Conservation (phyloP, 352 stramenopile species). For the Pythium periplocum region DNA sequence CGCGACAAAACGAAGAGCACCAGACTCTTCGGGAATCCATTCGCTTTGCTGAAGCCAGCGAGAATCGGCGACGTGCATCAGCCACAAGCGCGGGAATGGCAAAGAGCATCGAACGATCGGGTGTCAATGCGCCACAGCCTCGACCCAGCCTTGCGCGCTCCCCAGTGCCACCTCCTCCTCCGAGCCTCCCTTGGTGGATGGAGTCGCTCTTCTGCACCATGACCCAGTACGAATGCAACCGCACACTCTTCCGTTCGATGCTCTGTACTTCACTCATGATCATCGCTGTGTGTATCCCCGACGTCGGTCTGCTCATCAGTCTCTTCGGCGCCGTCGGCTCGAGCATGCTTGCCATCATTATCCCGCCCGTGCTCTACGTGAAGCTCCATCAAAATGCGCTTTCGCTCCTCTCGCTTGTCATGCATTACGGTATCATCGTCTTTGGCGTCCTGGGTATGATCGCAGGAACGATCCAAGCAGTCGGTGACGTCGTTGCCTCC, state of each 20-base stretch:
- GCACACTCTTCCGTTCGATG: constrained; percentile 79
- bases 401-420: constrained; percentile 27
- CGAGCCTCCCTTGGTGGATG: constrained; percentile 20
- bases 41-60: constrained; percentile 20
- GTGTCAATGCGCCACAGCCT: neutral
- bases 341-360: constrained; percentile 74
- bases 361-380: constrained; percentile 69
- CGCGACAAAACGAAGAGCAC: constrained; percentile 10
- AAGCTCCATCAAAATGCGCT: constrained; percentile 27
- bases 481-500: constrained; percentile 41
- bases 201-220: constrained; percentile 45
- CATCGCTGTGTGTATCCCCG: constrained; percentile 63
- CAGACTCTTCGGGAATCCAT: constrained; percentile 14
- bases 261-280: constrained; percentile 71
- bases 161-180: no score
- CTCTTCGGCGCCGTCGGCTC: constrained; percentile 75
- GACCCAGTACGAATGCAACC: constrained; percentile 73
- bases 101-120: constrained; percentile 6
- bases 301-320: constrained; percentile 72
- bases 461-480: constrained; percentile 48
- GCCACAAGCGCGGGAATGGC: constrained; percentile 19
- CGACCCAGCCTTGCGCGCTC: no score
- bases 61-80: constrained; percentile 24
- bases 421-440: constrained; percentile 45
- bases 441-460: constrained; percentile 65